A percentile compares a stretch with the other conserved stretches of the same genome.
phyloP scores from a whole-genome alignment of 2,329 filamentous ascomycete genomes.

The Acephala macrosclerotiorum region DNA sequence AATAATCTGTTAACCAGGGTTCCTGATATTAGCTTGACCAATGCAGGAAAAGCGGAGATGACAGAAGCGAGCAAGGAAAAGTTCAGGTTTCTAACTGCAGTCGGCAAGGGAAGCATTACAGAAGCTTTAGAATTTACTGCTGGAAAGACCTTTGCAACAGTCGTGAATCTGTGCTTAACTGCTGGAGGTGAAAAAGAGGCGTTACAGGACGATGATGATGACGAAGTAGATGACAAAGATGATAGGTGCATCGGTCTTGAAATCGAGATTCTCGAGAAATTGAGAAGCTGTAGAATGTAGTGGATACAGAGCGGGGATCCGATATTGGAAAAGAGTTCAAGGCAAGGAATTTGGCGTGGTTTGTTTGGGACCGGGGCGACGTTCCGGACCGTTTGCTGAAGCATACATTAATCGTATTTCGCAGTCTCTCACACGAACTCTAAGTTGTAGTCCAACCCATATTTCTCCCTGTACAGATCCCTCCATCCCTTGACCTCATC shows the following conservation, averaged over 20 bases:
- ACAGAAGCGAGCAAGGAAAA: slow-evolving; percentile 12
- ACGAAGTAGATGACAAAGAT: too few relatives aligned
- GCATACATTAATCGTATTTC: not conserved
- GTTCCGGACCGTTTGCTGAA: too few relatives aligned
- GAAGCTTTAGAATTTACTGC: slow-evolving; percentile 17
- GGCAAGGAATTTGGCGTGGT: too few relatives aligned
- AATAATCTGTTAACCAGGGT: not conserved
- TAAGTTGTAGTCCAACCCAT: not conserved
- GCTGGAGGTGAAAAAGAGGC: not conserved
- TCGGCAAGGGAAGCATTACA: slow-evolving; percentile 11
- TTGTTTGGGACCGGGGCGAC: too few relatives aligned
- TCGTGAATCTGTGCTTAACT: slow-evolving; percentile 13
- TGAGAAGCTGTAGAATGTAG: slow-evolving; percentile 17
- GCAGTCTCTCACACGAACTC: not conserved
- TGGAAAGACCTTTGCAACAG: slow-evolving; percentile 16
- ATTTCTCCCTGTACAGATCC: not conserved
- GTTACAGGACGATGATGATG: slow-evolving; percentile 8
- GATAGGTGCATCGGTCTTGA: slow-evolving; percentile 20
- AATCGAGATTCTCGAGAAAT: slow-evolving; percentile 15
- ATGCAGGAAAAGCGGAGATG: slow-evolving; percentile 13
- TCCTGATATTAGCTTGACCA: not conserved
- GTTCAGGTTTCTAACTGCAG: slow-evolving; percentile 3
- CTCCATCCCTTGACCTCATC: not conserved
- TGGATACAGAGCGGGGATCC: not conserved
- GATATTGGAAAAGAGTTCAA: too few relatives aligned